Conservation (phyloP, 192 early-diverging fungal species). For the Mortierella antarctica region DNA sequence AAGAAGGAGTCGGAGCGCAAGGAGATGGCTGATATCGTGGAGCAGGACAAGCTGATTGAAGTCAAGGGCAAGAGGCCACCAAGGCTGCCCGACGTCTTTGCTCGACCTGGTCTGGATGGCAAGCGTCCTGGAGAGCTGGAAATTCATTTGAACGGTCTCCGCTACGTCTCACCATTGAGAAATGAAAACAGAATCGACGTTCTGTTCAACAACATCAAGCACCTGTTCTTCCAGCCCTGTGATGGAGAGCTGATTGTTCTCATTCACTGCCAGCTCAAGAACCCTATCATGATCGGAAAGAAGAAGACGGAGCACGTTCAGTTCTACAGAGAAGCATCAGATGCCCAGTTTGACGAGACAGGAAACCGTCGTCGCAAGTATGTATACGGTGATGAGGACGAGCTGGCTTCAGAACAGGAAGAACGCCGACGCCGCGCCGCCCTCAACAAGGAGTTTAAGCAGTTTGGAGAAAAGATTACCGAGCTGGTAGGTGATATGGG, state of each 20-base stretch:
- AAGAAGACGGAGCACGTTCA: slow-evolving; percentile 99
- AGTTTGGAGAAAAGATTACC: slow-evolving; percentile 91
- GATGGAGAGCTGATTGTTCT: slow-evolving; percentile 96
- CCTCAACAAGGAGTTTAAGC: slow-evolving; percentile 94
- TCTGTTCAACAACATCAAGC: slow-evolving; percentile 97
- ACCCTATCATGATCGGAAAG: slow-evolving; percentile 98
- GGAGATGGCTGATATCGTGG: slow-evolving; percentile 96
- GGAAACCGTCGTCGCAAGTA: slow-evolving; percentile 87
- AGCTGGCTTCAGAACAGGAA: slow-evolving; percentile 95
- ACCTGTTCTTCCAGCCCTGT: slow-evolving; percentile 98
- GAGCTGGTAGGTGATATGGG: slow-evolving; percentile 66
- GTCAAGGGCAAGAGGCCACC: slow-evolving; percentile 74
- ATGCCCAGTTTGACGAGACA: slow-evolving; percentile 97
- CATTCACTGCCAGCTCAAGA: slow-evolving; percentile 95
- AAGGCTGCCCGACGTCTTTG: slow-evolving; percentile 90
- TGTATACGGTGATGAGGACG: slow-evolving; percentile 98
- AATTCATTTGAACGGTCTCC: slow-evolving; percentile 95
- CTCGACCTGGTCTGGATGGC: slow-evolving; percentile 89
- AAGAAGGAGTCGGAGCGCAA: slow-evolving; percentile 95
- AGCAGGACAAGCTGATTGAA: slow-evolving; percentile 90
- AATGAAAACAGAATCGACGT: slow-evolving; percentile 83
- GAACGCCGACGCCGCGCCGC: slow-evolving; percentile 84
- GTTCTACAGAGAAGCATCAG: slow-evolving; percentile 97
- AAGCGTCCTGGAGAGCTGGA: slow-evolving; percentile 98
- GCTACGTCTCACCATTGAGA: slow-evolving; percentile 84